phyloP scores from a whole-genome alignment of 441 rosid genomes.

The Geranium incanum region DNA sequence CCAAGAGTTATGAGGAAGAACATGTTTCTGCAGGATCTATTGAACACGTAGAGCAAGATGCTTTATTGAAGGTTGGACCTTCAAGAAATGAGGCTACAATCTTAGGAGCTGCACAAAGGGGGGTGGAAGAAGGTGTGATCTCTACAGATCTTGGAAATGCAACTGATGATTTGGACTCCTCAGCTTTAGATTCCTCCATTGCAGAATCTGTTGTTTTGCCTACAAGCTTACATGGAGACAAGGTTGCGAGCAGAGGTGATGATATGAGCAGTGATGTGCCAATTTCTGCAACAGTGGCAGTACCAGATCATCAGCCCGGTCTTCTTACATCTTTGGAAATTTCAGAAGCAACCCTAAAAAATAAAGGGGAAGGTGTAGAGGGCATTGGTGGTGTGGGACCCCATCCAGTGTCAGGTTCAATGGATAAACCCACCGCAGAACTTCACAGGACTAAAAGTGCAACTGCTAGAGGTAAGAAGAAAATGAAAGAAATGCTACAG shows the following conservation, averaged over 20 bases:
- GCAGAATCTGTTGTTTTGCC: constrained; percentile 22
- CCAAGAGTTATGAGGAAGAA: constrained; percentile 22
- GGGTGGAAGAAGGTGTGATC: constrained; percentile 27
- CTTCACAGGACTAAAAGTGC: constrained; percentile 39
- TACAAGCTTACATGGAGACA: not conserved
- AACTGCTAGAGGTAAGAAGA: constrained; percentile 43
- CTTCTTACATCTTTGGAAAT: constrained; percentile 23
- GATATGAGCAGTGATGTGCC: constrained; percentile 17
- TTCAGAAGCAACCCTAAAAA: constrained; percentile 26
- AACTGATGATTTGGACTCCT: constrained; percentile 22
- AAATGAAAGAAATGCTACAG: constrained; percentile 67
- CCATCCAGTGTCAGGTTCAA: constrained; percentile 30
- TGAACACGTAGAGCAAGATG: constrained; percentile 23
- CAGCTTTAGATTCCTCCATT: constrained; percentile 22
- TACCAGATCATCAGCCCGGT: constrained; percentile 30
- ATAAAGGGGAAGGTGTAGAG: constrained; percentile 27
- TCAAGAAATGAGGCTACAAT: constrained; percentile 24
- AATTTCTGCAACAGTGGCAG: constrained; percentile 18
- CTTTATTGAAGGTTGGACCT: constrained; percentile 18
- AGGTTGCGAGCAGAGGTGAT: constrained; percentile 21
- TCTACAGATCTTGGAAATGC: constrained; percentile 21
- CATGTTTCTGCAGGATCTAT: constrained; percentile 27
- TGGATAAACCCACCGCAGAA: constrained; percentile 47
- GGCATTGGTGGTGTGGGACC: constrained; percentile 22
- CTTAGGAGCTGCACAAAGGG: constrained; percentile 27